phyloP scores from a whole-genome alignment of 108 stramenopile genomes.

The Skeletonema marinoi region DNA sequence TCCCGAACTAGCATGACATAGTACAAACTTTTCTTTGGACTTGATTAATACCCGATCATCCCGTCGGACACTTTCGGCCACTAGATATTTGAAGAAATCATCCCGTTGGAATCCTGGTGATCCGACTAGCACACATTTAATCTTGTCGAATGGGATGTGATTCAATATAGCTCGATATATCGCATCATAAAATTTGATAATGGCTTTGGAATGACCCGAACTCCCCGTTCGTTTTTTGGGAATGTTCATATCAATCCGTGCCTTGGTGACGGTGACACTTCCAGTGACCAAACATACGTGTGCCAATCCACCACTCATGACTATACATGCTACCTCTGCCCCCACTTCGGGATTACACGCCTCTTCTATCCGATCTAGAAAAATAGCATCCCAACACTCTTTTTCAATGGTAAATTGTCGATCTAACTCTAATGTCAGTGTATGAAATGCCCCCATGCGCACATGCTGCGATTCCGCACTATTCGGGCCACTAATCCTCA shows the following conservation, averaged over 20 bases:
- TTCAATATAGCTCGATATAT: conserved; percentile 89
- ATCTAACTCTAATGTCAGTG: conserved; percentile 88
- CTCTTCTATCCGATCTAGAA: conserved; percentile 89
- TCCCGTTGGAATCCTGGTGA: conserved; percentile 95
- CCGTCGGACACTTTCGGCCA: conserved; percentile 70
- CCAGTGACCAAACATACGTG: conserved; percentile 95
- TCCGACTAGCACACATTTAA: conserved; percentile 90
- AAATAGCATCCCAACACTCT: conserved; percentile 93
- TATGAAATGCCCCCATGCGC: conserved; percentile 94
- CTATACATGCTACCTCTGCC: conserved; percentile 94
- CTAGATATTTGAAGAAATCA: conserved; percentile 90
- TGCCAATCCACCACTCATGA: conserved; percentile 90
- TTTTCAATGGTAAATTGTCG: conserved; percentile 93
- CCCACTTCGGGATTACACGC: conserved; percentile 87
- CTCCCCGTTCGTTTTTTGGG: conserved; percentile 93
- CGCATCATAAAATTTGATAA: conserved; percentile 91
- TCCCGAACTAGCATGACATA: conserved; percentile 91
- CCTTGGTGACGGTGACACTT: conserved; percentile 88
- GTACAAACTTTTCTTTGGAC: conserved; percentile 92
- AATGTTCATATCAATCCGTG: conserved; percentile 90
- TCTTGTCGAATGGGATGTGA: conserved; percentile 86
- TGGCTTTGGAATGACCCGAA: conserved; percentile 83
- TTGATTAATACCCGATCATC: conserved; percentile 87
- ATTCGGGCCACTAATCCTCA: conserved; percentile 87
- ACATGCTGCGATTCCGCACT: conserved; percentile 81